Percentiles rank a stretch among this genome's conserved stretches.
Conservation (phyloP, 2,329 filamentous ascomycete species). For the Pseudogymnoascus destructans region DNA sequence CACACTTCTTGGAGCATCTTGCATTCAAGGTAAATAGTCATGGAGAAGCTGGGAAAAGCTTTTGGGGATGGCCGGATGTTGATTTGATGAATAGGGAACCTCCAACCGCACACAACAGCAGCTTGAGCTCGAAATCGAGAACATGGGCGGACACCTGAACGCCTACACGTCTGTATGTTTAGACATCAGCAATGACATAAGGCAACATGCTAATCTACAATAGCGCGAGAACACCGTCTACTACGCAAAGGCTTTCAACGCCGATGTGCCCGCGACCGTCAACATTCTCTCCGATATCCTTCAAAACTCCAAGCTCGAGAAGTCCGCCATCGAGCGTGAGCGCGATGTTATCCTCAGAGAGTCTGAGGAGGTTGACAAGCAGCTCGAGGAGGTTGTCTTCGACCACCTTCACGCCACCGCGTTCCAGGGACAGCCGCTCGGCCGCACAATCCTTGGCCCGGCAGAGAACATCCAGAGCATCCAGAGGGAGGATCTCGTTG, state of each 20-base stretch:
- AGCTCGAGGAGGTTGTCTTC: slow-evolving; percentile 98
- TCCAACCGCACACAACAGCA: slow-evolving; percentile 90
- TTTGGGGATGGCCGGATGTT: slow-evolving; percentile 14
- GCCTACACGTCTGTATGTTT: slow-evolving; percentile 90
- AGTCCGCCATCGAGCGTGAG: slow-evolving; percentile 86
- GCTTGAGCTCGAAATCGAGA: slow-evolving; percentile 98
- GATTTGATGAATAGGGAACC: slow-evolving; percentile 53
- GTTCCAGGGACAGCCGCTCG: slow-evolving; percentile 90
- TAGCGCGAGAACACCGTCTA: slow-evolving; percentile 99
- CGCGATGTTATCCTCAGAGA: slow-evolving; percentile 97
- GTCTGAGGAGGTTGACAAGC: slow-evolving; percentile 99
- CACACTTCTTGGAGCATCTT: slow-evolving; percentile 98
- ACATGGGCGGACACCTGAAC: slow-evolving; percentile 98
- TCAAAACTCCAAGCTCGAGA: slow-evolving; percentile 97
- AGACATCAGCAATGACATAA: neutral
- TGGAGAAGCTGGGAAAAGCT: slow-evolving; percentile 9
- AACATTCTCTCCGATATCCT: slow-evolving; percentile 98
- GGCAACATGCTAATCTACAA: slow-evolving; percentile 11
- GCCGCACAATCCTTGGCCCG: slow-evolving; percentile 93
- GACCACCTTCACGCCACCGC: slow-evolving; percentile 98
- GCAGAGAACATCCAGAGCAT: slow-evolving; percentile 98
- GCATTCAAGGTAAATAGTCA: slow-evolving; percentile 77
- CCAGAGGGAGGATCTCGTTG: slow-evolving; percentile 74
- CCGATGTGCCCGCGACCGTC: slow-evolving; percentile 89
- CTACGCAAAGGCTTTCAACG: slow-evolving; percentile 98